Conservation (phyloP, 2,329 filamentous ascomycete species). For the Fusarium sp. region DNA sequence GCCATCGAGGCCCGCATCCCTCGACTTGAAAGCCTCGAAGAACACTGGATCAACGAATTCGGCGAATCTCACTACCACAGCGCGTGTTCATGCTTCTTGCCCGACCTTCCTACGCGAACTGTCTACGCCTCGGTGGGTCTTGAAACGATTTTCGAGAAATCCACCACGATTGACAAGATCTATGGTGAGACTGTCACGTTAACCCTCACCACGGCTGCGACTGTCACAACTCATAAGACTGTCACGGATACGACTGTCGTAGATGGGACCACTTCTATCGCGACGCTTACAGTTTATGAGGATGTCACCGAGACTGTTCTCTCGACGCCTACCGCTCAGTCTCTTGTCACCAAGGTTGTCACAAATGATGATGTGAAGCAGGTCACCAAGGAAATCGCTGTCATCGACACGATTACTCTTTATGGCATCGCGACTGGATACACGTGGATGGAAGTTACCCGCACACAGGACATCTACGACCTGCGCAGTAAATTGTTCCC, state of each 20-base stretch:
- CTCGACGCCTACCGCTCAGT: slow-evolving; percentile 2
- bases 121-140: not conserved
- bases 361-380: slow-evolving; percentile 5
- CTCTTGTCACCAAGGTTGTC: not conserved
- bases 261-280: not conserved
- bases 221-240: not conserved
- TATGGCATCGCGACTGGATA: slow-evolving; percentile 5
- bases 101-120: slow-evolving; percentile 12
- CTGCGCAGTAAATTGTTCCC: slow-evolving; percentile 1
- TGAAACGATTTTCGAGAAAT: not conserved
- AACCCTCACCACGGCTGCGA: not conserved
- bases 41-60: slow-evolving; percentile 12
- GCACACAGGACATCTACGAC: slow-evolving; percentile 4
- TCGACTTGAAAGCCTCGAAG: not conserved
- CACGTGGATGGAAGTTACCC: slow-evolving; percentile 5
- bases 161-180: slow-evolving; percentile 6
- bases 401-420: slow-evolving; percentile 5
- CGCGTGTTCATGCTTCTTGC: slow-evolving; percentile 21
- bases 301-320: slow-evolving; percentile 13
- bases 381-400: not conserved
- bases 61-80: slow-evolving; percentile 14
- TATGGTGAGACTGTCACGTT: slow-evolving; percentile 9
- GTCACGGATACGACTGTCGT: slow-evolving; percentile 2
- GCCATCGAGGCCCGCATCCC: not conserved
- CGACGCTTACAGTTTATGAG: slow-evolving; percentile 1